phyloP scores from a whole-genome alignment of 2,329 filamentous ascomycete species.

The Hysterium pulicare region DNA sequence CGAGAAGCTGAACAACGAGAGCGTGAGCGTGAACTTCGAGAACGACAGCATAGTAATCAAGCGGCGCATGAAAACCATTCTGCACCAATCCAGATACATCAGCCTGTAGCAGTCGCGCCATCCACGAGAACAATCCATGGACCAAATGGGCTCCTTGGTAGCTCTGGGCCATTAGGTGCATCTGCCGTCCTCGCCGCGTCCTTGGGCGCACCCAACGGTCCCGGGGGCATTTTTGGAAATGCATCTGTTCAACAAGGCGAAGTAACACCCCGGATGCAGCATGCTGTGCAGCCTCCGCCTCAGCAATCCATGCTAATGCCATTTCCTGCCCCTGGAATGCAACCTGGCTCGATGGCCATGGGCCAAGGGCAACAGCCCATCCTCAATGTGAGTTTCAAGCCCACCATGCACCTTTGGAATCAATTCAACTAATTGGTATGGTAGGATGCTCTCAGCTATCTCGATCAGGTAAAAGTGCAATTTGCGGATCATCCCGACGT shows the following conservation, averaged over 20 bases:
- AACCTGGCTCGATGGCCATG: conserved; percentile 52
- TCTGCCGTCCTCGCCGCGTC: conserved; percentile 51
- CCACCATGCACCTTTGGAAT: too few relatives aligned
- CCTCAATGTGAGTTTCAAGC: conserved; percentile 60
- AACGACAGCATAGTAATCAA: conserved; percentile 66
- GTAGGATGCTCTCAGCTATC: conserved; percentile 82
- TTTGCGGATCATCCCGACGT: conserved; percentile 97
- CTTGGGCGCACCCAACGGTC: conserved; percentile 58
- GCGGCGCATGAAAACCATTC: conserved; percentile 81
- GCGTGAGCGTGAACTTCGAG: conserved; percentile 58
- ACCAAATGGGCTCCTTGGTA: conserved; percentile 75
- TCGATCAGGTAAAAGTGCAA: conserved; percentile 97
- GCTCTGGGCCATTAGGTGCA: conserved; percentile 52
- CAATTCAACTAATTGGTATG: too few relatives aligned
- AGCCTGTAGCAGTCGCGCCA: conserved; percentile 76
- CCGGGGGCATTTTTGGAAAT: conserved; percentile 67
- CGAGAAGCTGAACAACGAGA: conserved; percentile 49
- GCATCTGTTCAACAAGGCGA: conserved; percentile 63
- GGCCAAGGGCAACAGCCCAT: conserved; percentile 82
- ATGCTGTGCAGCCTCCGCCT: conserved; percentile 53
- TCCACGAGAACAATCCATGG: conserved; percentile 81
- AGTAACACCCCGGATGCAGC: conserved; percentile 58
- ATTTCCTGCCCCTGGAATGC: conserved; percentile 42
- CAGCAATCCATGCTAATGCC: conserved; percentile 53
- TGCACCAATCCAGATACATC: conserved; percentile 86